These are phyloP conservation scores for Colletotrichum cuscutae DNA, from an alignment of 2,329 filamentous ascomycete species.

Conservation along the genomic window DNA sequence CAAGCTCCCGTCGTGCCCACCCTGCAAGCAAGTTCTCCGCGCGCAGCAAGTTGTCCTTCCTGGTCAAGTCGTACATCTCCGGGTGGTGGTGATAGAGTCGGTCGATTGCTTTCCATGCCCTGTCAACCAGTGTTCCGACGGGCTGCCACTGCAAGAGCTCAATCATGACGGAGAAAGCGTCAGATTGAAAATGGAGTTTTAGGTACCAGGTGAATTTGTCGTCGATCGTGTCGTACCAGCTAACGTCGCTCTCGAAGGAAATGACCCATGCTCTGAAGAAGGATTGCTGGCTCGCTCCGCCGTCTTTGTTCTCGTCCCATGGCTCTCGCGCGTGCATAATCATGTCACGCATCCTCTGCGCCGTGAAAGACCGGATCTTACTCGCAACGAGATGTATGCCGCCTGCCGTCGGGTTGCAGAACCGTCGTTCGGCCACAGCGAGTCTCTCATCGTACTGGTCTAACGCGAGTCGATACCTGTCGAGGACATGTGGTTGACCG, in stretches of 20 bases:
- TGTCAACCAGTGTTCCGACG: slow-evolving; percentile 60
- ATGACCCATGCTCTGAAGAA: slow-evolving; percentile 65
- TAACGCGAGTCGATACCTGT: slow-evolving; percentile 55
- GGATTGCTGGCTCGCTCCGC: slow-evolving; percentile 61
- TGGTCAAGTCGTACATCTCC: slow-evolving; percentile 60
- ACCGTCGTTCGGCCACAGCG: slow-evolving; percentile 56
- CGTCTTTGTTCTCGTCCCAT: slow-evolving; percentile 60
- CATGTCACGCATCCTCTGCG: slow-evolving; percentile 59
- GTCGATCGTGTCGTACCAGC: slow-evolving; percentile 53
- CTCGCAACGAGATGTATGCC: slow-evolving; percentile 62
- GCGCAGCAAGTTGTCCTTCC: slow-evolving; percentile 55
- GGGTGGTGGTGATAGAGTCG: slow-evolving; percentile 58
- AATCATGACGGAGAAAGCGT: slow-evolving; percentile 65
- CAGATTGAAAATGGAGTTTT: slow-evolving; percentile 64
- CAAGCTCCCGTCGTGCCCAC: slow-evolving; percentile 60
- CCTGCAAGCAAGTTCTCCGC: slow-evolving; percentile 60
- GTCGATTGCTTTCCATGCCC: slow-evolving; percentile 61
- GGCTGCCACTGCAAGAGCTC: slow-evolving; percentile 61
- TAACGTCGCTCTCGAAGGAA: slow-evolving; percentile 57
- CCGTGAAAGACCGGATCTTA: slow-evolving; percentile 56
- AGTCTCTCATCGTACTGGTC: slow-evolving; percentile 54
- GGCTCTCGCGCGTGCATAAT: slow-evolving; percentile 57
- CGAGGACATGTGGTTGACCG: slow-evolving; percentile 43
- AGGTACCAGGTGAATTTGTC: slow-evolving; percentile 66
- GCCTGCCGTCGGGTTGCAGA: slow-evolving; percentile 62